Conservation (phyloP, 805 yeast species). For the Yarrowia bubula region DNA sequence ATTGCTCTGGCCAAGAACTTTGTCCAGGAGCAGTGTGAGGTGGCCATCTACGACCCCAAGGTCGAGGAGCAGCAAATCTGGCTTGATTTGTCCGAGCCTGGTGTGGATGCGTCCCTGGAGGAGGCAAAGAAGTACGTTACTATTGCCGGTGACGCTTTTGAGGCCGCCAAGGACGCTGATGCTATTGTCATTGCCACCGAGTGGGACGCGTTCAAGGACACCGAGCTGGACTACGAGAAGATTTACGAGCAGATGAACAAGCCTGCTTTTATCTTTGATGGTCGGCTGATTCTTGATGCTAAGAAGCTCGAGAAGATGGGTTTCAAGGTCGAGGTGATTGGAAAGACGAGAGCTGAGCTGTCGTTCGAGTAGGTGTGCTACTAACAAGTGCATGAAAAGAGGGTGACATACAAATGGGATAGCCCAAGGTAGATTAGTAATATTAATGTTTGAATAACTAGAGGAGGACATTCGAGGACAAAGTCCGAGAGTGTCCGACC, state of each 20-base stretch:
- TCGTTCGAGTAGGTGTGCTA: slow-evolving; percentile 27
- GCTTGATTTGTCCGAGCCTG: slow-evolving; percentile 25
- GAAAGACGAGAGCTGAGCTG: slow-evolving; percentile 28
- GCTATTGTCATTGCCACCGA: slow-evolving; percentile 37
- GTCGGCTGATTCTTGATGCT: slow-evolving; percentile 34
- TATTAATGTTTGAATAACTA: neutral
- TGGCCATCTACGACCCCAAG: slow-evolving; percentile 38
- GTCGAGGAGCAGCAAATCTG: slow-evolving; percentile 36
- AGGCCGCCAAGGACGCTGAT: slow-evolving; percentile 36
- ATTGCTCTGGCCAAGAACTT: slow-evolving; percentile 35
- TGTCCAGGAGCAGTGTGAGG: slow-evolving; percentile 36
- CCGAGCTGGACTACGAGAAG: slow-evolving; percentile 35
- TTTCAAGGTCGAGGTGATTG: slow-evolving; percentile 37
- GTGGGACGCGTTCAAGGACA: slow-evolving; percentile 38
- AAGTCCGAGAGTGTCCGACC: neutral
- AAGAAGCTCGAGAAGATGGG: slow-evolving; percentile 35
- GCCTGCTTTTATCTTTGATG: slow-evolving; percentile 38
- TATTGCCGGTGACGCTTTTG: slow-evolving; percentile 32
- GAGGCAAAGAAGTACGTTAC: slow-evolving; percentile 33
- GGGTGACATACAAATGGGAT: neutral
- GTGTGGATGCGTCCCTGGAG: slow-evolving; percentile 26
- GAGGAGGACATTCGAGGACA: neutral
- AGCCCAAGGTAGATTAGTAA: neutral
- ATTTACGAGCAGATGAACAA: slow-evolving; percentile 36
- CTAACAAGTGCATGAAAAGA: neutral